Base-by-base conservation (phyloP, 306 rosid genomes). In the Aeschynomene evenia region DNA sequence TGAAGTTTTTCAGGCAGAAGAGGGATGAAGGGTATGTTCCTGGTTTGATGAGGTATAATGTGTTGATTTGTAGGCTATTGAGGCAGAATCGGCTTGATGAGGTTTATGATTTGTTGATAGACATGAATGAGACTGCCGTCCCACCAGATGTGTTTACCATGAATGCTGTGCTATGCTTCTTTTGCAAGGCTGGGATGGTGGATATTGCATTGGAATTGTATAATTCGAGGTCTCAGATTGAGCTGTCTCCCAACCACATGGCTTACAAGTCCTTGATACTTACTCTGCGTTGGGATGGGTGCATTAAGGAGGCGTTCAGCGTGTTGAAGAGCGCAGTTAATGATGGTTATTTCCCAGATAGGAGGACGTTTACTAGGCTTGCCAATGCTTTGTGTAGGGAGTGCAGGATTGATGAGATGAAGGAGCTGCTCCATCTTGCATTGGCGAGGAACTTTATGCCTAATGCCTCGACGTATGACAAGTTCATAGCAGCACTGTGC, bases 171-270 rank as follows among this genome's bases (percentile, higher is more conserved):
- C 57, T 88, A 78, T 90, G 94, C 76, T 90, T 90, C 80, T 90
- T 93, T 66, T 93, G 97, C 76, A 90, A 93, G 78, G 87, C 74
- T 4, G 96, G 96, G 58, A 83, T 90, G 96, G 72, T 68, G 42
- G 85, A 85, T 63, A 77, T 84, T 0, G 96, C 96, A 0, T 71
- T 83, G 43, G 77, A 83, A 31, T 75, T 93, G 82, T 88, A 74
- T 74, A 43, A 75, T 24, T 83, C 86, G 0, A 80, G 90, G 72
- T 80, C 80, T 0, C 84, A 86, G 78, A 82, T 82, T 54, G 85
- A 82, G 40, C 67, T 88, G 75, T 77, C 88, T 6, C 89, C 82
- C 1, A 82, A 48, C 81, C 60, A 78, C 65, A 60, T 85, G 85
- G 88, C 90, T n/a, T 82, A 82, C 80, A 93, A 88, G 81, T 85